Base-by-base conservation (phyloP, 306 rosid species). In the Ormosia emarginata region DNA sequence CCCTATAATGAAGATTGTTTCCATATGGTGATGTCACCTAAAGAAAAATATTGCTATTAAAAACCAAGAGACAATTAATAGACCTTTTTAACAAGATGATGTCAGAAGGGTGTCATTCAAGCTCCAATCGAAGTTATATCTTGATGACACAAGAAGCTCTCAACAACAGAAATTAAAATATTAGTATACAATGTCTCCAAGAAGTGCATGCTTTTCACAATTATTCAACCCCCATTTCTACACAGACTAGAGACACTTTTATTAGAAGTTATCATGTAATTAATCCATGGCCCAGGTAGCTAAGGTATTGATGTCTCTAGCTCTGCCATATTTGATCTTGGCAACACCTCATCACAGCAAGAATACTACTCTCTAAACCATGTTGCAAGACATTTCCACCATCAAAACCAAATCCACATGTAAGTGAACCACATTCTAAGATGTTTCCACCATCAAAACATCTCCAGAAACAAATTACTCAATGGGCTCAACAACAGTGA, bases 21-120 rank as follows among this genome's bases (percentile, higher is more conserved):
- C 98, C 98, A 55, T 92, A 92, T 2, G 99, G 99, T 61, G 99
- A 95, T 77, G 98, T 90, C 79, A 95, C 93, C 99, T 95, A 75
- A 36, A 74, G 62, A 53, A 80, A 74, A 85, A 79, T 34, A n/a
- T 24, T 10, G 39, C 62, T 10, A 63, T 67, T 52, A 62, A 30
- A 57, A 84, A 80, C 33, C 56, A 7, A 43, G n/a, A 40, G 30
- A 36, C 57, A 80, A 14, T 64, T 30, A 73, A 81, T 46, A 71
- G 15, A 75, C 36, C 80, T 14, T 44, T 32, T 10, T 4, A 53
- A 74, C 53, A 82, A 82, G 67, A 40, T 61, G 29, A 58, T 29
- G 59, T 63, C 56, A 64, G 6, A 85, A 77, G 30, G 30, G 44
- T 47, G 75, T 69, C 66, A 67, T 29, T 56, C 56, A 69, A 30